Base-by-base conservation (phyloP, 331 rosid species). In the Quercus tomentella region DNA sequence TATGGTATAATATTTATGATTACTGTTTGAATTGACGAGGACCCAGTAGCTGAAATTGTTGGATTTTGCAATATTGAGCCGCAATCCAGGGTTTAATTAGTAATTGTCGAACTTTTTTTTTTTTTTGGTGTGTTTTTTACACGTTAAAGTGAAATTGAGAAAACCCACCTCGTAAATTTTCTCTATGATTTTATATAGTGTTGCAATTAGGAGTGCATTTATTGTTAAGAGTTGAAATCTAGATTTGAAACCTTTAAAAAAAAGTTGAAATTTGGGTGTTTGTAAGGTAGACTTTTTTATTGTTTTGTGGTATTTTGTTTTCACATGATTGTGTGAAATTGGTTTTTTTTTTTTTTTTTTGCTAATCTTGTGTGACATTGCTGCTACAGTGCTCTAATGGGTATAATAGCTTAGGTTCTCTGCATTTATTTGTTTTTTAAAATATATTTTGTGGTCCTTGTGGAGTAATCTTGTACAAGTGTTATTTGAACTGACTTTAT, bases 1-100 rank as follows among this genome's bases (percentile, higher is more conserved):
- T 66, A 16, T 22, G 68, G 11, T 57, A 1, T 18, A 25, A 49
- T 49, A 49, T 7, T 70, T 15, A 1, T 37, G 4, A 67, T 58
- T 79, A 76, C 76, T 71, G 30, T 23, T 43, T 51, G 60, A 79
- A 74, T 89, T 84, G 51, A 43, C 25, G 77, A 62, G 33, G 23
- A 30, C 76, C 79, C 56, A n/a, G 82, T 60, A 52, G 56, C 60
- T 63, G 35, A 20, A 76, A 6, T 80, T 41, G 61, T 56, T 67
- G n/a, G 51, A 80, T 76, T 51, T 21, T 56, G 52, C 58, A 10
- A 62, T 76, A 9, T 17, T 52, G n/a, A 6, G 17, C 55, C 9
- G n/a, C 73, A 74, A 76, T 76, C 73, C 61, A 33, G 15, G 72
- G 22, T 35, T 21, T 30, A 57, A 7, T 58, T 71, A 72, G 68